phyloP scores from a whole-genome alignment of 192 early-diverging fungal genomes.

The Dimargaris cristalligena region DNA sequence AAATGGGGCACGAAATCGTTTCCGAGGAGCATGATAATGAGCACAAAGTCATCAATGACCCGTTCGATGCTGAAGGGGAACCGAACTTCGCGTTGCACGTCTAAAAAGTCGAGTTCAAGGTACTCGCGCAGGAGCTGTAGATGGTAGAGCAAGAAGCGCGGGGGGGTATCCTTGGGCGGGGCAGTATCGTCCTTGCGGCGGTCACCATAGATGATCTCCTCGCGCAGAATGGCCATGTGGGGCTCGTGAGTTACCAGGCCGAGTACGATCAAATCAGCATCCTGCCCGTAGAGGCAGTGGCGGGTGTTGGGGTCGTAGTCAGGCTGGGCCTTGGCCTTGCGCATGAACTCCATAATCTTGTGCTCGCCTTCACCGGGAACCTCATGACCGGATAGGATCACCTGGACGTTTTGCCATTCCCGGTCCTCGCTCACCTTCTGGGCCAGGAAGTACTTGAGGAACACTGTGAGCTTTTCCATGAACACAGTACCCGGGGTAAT shows the following conservation, averaged over 20 bases:
- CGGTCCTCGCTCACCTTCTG: slow-evolving; percentile 78
- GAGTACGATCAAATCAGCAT: slow-evolving; percentile 97
- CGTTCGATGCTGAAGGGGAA: slow-evolving; percentile 70
- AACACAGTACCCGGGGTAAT: slow-evolving; percentile 97
- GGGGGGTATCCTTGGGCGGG: slow-evolving; percentile 17
- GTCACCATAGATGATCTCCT: slow-evolving; percentile 73
- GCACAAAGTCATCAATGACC: slow-evolving; percentile 90
- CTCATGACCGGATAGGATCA: slow-evolving; percentile 84
- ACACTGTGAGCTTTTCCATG: slow-evolving; percentile 76
- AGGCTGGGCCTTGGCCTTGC: slow-evolving; percentile 58
- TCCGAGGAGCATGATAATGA: slow-evolving; percentile 87
- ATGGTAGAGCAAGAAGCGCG: slow-evolving; percentile 63
- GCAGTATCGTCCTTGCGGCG: slow-evolving; percentile 17
- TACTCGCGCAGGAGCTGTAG: slow-evolving; percentile 81
- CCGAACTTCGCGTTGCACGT: slow-evolving; percentile 17
- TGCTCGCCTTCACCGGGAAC: slow-evolving; percentile 98
- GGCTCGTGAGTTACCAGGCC: slow-evolving; percentile 92
- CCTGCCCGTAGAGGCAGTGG: slow-evolving; percentile 93
- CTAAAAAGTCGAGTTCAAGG: slow-evolving; percentile 68
- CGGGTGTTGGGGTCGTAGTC: slow-evolving; percentile 75
- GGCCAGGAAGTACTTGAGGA: slow-evolving; percentile 78
- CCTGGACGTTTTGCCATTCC: slow-evolving; percentile 76
- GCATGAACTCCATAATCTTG: slow-evolving; percentile 99
- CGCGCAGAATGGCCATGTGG: slow-evolving; percentile 87
- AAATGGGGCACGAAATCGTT: slow-evolving; percentile 96